Evolutionary conservation across 2,329 filamentous ascomycete genomes (phyloP).

Genomic region (Colletotrichum simmondsii): DNA sequence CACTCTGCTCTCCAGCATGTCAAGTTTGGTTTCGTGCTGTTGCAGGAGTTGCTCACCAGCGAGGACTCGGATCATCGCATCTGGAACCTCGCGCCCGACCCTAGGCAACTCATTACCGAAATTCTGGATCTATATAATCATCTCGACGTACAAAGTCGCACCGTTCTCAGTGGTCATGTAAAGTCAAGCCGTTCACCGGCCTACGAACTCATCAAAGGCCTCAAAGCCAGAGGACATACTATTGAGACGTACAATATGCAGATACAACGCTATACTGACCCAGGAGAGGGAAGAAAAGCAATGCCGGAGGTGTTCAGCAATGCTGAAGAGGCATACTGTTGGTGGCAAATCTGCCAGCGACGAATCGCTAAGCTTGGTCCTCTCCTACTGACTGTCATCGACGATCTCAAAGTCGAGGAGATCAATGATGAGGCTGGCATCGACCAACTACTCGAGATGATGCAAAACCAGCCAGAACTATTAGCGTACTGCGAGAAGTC

Average conservation of each 20-base stretch:
- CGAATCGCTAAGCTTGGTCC: conserved; percentile 45
- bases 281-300: conserved; percentile 38
- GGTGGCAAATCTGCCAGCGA: conserved; percentile 51
- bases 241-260: conserved; percentile 33
- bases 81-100: conserved; percentile 30
- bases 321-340: conserved; percentile 48
- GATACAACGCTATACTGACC: conserved; percentile 27
- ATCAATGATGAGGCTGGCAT: conserved; percentile 23
- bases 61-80: conserved; percentile 13
- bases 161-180: conserved; percentile 20
- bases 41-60: conserved; percentile 22
- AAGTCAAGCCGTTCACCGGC: conserved; percentile 16
- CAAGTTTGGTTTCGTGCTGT: conserved; percentile 47
- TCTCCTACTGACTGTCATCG: conserved; percentile 16
- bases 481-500: conserved; percentile 22
- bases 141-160: conserved; percentile 32
- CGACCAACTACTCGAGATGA: conserved; percentile 2
- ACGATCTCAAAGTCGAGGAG: conserved; percentile 28
- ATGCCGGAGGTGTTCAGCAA: conserved; percentile 45
- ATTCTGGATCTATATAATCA: conserved; percentile 29
- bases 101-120: conserved; percentile 28
- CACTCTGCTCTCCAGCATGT: conserved; percentile 53
- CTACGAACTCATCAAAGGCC: conserved; percentile 21
- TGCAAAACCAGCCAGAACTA: conserved; percentile 25
- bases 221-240: conserved; percentile 22